A percentile compares a stretch with the other conserved stretches of the same genome.
These are phyloP conservation scores for Cladosporium sp. DNA, from an alignment of 2,329 filamentous ascomycete genomes.

Conservation along the genomic window DNA sequence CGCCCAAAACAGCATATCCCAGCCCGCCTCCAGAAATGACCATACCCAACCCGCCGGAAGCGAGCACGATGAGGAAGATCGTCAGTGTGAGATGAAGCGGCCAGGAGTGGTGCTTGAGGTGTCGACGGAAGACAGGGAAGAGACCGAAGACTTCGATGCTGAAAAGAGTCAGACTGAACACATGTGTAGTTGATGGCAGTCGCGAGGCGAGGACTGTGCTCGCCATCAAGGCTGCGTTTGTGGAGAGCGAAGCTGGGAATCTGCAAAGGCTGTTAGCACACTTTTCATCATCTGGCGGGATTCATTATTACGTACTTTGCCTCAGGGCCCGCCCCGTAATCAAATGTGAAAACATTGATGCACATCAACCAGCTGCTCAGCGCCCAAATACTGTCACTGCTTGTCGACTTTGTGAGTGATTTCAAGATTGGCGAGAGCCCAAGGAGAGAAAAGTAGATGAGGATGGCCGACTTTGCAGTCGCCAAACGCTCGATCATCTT, in stretches of 20 bases:
- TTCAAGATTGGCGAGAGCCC: slow-evolving; percentile 94
- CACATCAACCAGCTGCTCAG: slow-evolving; percentile 90
- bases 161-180: slow-evolving; percentile 93
- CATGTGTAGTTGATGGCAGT: slow-evolving; percentile 85
- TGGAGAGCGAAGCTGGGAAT: slow-evolving; percentile 77
- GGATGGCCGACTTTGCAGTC: slow-evolving; percentile 86
- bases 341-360: slow-evolving; percentile 97
- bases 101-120: slow-evolving; percentile 80
- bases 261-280: not conserved
- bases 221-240: slow-evolving; percentile 95
- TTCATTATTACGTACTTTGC: slow-evolving; percentile 43
- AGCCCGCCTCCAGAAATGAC: slow-evolving; percentile 57
- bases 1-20: slow-evolving; percentile 67
- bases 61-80: slow-evolving; percentile 72
- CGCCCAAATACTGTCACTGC: slow-evolving; percentile 94
- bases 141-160: slow-evolving; percentile 96
- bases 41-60: slow-evolving; percentile 74
- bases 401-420: slow-evolving; percentile 90
- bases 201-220: slow-evolving; percentile 90
- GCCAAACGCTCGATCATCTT: slow-evolving; percentile 67
- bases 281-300: not conserved
- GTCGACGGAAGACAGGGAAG: slow-evolving; percentile 94
- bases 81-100: slow-evolving; percentile 78
- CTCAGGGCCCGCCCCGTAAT: slow-evolving; percentile 75
- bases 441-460: slow-evolving; percentile 90